phyloP scores from a whole-genome alignment of 2,329 filamentous ascomycete genomes.

The Alternaria consortialis region DNA sequence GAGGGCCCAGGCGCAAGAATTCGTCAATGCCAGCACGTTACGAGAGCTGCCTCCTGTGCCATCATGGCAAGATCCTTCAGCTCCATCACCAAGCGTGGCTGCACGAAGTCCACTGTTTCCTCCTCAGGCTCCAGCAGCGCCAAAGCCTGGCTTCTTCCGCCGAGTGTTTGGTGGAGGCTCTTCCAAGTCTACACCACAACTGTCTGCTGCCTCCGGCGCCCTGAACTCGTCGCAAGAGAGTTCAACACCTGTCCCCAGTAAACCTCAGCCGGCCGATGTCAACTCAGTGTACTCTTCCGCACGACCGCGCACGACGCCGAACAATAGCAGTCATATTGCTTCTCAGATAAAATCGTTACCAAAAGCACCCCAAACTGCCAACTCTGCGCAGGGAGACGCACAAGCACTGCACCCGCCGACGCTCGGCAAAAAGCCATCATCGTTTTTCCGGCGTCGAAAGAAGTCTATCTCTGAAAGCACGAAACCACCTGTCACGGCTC shows the following conservation, averaged over 20 bases:
- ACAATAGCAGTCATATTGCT: constrained; percentile 55
- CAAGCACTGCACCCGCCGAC: constrained; percentile 39
- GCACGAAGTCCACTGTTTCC: constrained; percentile 58
- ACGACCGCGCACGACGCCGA: constrained; percentile 51
- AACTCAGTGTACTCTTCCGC: constrained; percentile 43
- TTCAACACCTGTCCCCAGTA: constrained; percentile 25
- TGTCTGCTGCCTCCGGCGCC: constrained; percentile 21
- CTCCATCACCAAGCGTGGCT: constrained; percentile 63
- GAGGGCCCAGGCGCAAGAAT: constrained; percentile 58
- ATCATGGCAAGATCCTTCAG: constrained; percentile 58
- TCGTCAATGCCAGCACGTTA: constrained; percentile 58
- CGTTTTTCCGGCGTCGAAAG: constrained; percentile 93
- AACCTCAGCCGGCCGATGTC: constrained; percentile 37
- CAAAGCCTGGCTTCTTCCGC: constrained; percentile 89
- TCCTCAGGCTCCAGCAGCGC: constrained; percentile 55
- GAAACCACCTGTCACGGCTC: constrained; percentile 66
- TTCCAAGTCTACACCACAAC: constrained; percentile 62
- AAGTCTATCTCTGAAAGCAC: constrained; percentile 79
- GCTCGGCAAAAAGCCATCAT: constrained; percentile 89
- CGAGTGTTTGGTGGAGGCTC: constrained; percentile 79
- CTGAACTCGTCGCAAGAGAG: constrained; percentile 29
- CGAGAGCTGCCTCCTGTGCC: constrained; percentile 55
- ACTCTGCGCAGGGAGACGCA: constrained; percentile 30
- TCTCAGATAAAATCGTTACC: constrained; percentile 58
- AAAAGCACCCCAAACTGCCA: constrained; percentile 38